Evolutionary conservation across 2,329 filamentous ascomycete species (phyloP), one percentile per base, ranked within the genome.

Genomic region (Zasmidium citrigriseum): DNA sequence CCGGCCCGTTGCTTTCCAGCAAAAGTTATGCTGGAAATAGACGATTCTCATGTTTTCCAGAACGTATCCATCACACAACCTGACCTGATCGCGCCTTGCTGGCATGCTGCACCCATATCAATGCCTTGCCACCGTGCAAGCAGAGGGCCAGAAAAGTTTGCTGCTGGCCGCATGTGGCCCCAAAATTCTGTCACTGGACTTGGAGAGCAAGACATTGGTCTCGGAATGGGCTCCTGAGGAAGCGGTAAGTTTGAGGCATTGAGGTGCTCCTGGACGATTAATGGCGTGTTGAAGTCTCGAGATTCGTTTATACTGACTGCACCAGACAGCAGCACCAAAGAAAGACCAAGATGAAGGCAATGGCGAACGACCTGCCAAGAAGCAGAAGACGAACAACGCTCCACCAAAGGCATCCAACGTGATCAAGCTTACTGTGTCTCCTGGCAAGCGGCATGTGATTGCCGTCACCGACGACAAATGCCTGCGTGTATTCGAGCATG

Each of bases 381-480:
- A 69, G 60, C 66, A 70, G 46, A 72, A 69, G 61, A 68, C 62
- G 4, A 49, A 22, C 49, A 74, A 74, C 47, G 45, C 47, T 29
- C 64, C 68, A 38, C 54, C 54, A 1, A 66, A 69, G 24, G 73
- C 79, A 59, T 83, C 88, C 4, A 86, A 88, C 67, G 83, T 97
- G 55, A 88, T 87, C 58, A 84, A 88, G 62, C 72, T 97, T 63
- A 79, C 83, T 21, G 76, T 83, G 24, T 88, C 91, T 0, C 73
- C 79, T 14, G 81, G 89, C 64, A 85, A 87, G 14, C 80, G 83
- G 45, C 80, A 96, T 75, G 73, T 96, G 20, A 78, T 96, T 45
- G 89, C 86, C 21, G 85, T 96, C 25, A 96, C 92, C 9, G 91
- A 96, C 69, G 95, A 98, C 79, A 99, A 99, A 78, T 86, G 84